Base-by-base conservation (phyloP, 306 rosid genomes). In the Potentilla sterilis region DNA sequence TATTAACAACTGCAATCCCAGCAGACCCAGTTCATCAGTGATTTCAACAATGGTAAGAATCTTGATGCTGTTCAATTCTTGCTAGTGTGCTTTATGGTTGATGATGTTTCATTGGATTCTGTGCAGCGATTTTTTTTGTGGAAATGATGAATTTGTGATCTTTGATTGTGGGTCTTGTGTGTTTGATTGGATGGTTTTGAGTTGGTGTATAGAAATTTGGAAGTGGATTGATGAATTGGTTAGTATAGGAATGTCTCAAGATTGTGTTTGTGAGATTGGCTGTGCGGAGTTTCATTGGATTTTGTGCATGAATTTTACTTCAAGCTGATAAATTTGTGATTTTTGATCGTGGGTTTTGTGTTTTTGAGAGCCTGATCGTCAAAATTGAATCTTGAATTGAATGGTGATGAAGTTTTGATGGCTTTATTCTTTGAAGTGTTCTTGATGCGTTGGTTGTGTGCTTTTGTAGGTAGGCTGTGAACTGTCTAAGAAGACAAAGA, bases 391-490 rank as follows among this genome's bases (percentile, higher is more conserved):
- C 49, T 18, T 67, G 34, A 41, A 66, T 67, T n/a, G 14, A 28
- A 28, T 62, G 22, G 15, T 68, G 72, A 24, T 68, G 55, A 44
- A 43, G 12, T 43, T n/a, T 43, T 37, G 40, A 37, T 37, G 3
- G 2, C 18, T 54, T 6, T 24, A 34, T 7, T 69, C 16, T 15
- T 18, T 70, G 75, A 38, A 13, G 2, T 35, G 55, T 34, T 11
- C 61, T 38, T 14, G 16, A 44, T 81, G 79, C 5, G 11, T 68
- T 57, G 42, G 37, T 66, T 88, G 82, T 80, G 72, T 80, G 85
- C 93, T 63, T 85, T 82, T 80, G 72, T 78, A 88, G 97, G 86
- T 80, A 77, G 92, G 87, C 54, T 79, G 85, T 81, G 83, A 83
- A 64, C 64, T 69, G 67, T 64, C 61, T 24, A 34, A 72, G 47